A percentile compares a stretch with the other conserved stretches of the same genome.
phyloP scores from a whole-genome alignment of 2,329 filamentous ascomycete species.

The Albifimbria verrucaria region DNA sequence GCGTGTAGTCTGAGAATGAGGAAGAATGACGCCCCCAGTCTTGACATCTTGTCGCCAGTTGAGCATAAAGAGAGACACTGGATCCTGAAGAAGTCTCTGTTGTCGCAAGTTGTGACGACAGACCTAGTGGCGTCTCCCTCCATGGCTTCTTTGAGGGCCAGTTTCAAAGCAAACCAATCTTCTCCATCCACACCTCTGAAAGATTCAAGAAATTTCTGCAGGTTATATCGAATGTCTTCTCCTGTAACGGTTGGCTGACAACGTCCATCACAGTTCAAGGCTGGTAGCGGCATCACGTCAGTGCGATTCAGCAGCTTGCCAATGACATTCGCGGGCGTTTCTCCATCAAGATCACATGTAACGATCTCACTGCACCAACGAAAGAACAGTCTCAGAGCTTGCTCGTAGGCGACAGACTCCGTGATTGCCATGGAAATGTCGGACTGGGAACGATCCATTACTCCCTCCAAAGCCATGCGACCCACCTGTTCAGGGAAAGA shows the following conservation, averaged over 20 bases:
- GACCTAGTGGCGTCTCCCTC: slow-evolving; percentile 15
- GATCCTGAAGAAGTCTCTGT: neutral
- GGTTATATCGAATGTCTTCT: slow-evolving; percentile 17
- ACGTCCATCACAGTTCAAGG: slow-evolving; percentile 2
- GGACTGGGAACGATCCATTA: slow-evolving; percentile 20
- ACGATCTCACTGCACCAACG: slow-evolving; percentile 15
- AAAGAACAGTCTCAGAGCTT: slow-evolving; percentile 15
- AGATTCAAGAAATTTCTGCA: slow-evolving; percentile 11
- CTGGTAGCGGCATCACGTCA: slow-evolving; percentile 9
- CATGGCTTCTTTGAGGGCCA: slow-evolving; percentile 10
- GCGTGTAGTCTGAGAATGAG: slow-evolving; percentile 9
- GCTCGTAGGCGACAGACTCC: slow-evolving; percentile 13
- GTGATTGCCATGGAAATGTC: slow-evolving; percentile 11
- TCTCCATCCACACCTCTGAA: slow-evolving; percentile 5
- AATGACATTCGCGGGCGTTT: slow-evolving; percentile 11
- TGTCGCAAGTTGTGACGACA: slow-evolving; percentile 10
- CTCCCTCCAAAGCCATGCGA: slow-evolving; percentile 22
- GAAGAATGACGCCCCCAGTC: slow-evolving; percentile 15
- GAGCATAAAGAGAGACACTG: slow-evolving; percentile 4
- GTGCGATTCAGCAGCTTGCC: slow-evolving; percentile 10
- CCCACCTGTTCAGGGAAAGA: slow-evolving; percentile 23
- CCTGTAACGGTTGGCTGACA: slow-evolving; percentile 17
- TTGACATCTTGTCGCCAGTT: slow-evolving; percentile 18
- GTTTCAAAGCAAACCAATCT: slow-evolving; percentile 13
- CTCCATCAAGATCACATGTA: slow-evolving; percentile 16